Evolutionary conservation across 2,329 filamentous ascomycete genomes (phyloP).

Genomic region (Penicillium sp.): DNA sequence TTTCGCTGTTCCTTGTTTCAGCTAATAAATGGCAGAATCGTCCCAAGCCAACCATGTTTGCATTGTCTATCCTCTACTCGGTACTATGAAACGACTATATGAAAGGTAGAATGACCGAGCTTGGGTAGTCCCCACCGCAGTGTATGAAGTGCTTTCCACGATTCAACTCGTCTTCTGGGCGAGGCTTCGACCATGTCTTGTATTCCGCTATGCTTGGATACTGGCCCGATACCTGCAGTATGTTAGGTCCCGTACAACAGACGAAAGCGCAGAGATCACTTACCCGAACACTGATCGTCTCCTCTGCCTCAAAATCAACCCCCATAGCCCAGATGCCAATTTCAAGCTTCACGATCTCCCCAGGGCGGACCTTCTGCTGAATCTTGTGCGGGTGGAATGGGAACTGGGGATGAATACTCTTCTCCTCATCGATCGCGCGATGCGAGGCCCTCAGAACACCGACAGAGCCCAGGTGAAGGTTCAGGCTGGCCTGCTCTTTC

Average conservation of each 20-base stretch:
- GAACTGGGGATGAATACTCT: constrained; percentile 39
- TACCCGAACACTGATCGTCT: constrained; percentile 34
- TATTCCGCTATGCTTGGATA: constrained; percentile 49
- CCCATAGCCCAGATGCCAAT: constrained; percentile 57
- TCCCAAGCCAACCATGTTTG: not conserved
- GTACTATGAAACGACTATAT: constrained; percentile 7
- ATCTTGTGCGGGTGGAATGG: constrained; percentile 47
- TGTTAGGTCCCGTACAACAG: not conserved
- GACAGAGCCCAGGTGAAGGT: constrained; percentile 48
- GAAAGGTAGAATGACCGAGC: constrained; percentile 46
- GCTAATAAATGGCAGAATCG: no score
- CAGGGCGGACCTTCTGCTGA: constrained; percentile 48
- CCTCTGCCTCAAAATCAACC: constrained; percentile 51
- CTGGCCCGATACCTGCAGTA: constrained; percentile 34
- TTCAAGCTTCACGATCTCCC: constrained; percentile 51
- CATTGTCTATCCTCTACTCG: no score
- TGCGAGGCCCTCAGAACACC: constrained; percentile 54
- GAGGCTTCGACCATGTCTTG: constrained; percentile 42
- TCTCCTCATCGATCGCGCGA: constrained; percentile 41
- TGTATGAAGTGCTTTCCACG: constrained; percentile 47
- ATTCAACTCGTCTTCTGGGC: constrained; percentile 50
- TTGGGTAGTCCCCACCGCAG: constrained; percentile 44
- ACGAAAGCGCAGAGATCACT: not conserved
- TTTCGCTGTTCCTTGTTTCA: no score
- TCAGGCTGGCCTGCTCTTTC: constrained; percentile 47